Conservation (phyloP, 2,329 filamentous ascomycete species). For the Rutstroemia sp. region DNA sequence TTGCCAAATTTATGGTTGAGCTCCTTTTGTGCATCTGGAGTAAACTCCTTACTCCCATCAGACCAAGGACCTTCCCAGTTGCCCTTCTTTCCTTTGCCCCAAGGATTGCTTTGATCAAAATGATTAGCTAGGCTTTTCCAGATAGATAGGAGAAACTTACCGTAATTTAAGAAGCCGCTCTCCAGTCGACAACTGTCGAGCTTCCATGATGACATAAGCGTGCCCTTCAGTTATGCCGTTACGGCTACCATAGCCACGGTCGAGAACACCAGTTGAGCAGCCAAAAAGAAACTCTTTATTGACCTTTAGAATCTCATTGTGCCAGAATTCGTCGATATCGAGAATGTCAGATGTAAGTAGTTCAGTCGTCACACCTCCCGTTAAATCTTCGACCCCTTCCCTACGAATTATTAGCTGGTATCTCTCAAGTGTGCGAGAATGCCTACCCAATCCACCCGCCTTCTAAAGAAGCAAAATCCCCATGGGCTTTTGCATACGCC, state of each 20-base stretch:
- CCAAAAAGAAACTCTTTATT: slow-evolving; percentile 76
- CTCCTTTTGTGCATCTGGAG: slow-evolving; percentile 48
- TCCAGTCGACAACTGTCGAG: slow-evolving; percentile 43
- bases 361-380: slow-evolving; percentile 63
- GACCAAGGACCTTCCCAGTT: slow-evolving; percentile 52
- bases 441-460: slow-evolving; percentile 52
- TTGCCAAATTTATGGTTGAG: slow-evolving; percentile 52
- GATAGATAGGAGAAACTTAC: slow-evolving; percentile 10
- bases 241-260: slow-evolving; percentile 53
- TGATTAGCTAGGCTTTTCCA: not conserved
- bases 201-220: slow-evolving; percentile 55
- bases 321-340: slow-evolving; percentile 77
- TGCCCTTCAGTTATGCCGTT: slow-evolving; percentile 52
- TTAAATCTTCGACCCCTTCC: slow-evolving; percentile 52
- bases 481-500: slow-evolving; percentile 78
- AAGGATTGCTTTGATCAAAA: slow-evolving; percentile 40
- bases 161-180: slow-evolving; percentile 50
- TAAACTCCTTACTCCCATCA: slow-evolving; percentile 56
- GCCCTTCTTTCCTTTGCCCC: slow-evolving; percentile 50
- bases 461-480: slow-evolving; percentile 68
- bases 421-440: not conserved
- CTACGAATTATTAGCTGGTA: slow-evolving; percentile 12
- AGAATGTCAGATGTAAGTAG: slow-evolving; percentile 66
- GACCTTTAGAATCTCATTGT: slow-evolving; percentile 70
- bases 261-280: slow-evolving; percentile 58